These are phyloP conservation scores for Podosphaera fusca DNA, from an alignment of 2,329 filamentous ascomycete genomes.

Conservation along the genomic window DNA sequence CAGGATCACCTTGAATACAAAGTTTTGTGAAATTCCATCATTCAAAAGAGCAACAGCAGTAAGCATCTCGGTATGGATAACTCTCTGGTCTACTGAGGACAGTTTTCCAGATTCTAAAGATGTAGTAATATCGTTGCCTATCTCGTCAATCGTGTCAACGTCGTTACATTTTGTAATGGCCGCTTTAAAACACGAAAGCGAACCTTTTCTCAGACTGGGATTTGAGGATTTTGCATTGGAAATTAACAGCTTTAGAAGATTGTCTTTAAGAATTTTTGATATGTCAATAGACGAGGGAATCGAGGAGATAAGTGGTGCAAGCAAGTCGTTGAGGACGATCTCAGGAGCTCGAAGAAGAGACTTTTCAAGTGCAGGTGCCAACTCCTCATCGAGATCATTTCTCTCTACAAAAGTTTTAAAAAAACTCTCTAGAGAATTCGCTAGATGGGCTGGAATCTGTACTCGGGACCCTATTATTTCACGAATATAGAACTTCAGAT, in stretches of 20 bases:
- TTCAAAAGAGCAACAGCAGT: conserved; percentile 25
- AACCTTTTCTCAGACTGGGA: conserved; percentile 48
- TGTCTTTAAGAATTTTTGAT: conserved; percentile 45
- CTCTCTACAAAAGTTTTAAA: conserved; percentile 50
- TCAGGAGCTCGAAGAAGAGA: conserved; percentile 74
- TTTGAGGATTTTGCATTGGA: conserved; percentile 85
- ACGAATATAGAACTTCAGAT: conserved; percentile 63
- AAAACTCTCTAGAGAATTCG: conserved; percentile 56
- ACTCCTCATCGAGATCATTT: conserved; percentile 51
- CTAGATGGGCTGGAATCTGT: conserved; percentile 46
- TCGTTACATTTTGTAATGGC: conserved; percentile 40
- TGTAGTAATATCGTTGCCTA: conserved; percentile 53
- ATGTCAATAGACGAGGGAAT: conserved; percentile 53
- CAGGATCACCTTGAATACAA: conserved; percentile 42
- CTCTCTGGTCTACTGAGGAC: conserved; percentile 61
- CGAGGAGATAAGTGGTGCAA: conserved; percentile 48
- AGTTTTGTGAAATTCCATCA: conserved; percentile 25
- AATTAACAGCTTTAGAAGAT: conserved; percentile 68
- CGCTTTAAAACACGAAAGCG: conserved; percentile 48
- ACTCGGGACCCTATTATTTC: conserved; percentile 65
- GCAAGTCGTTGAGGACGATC: conserved; percentile 57
- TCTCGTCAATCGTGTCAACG: conserved; percentile 34
- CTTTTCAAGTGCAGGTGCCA: conserved; percentile 72
- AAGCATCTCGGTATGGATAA: conserved; percentile 64
- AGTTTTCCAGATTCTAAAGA: conserved; percentile 72